Evolutionary conservation across 2,329 filamentous ascomycete genomes (phyloP), one percentile per base, ranked within the genome.

Genomic region (Colletotrichum sp.): DNA sequence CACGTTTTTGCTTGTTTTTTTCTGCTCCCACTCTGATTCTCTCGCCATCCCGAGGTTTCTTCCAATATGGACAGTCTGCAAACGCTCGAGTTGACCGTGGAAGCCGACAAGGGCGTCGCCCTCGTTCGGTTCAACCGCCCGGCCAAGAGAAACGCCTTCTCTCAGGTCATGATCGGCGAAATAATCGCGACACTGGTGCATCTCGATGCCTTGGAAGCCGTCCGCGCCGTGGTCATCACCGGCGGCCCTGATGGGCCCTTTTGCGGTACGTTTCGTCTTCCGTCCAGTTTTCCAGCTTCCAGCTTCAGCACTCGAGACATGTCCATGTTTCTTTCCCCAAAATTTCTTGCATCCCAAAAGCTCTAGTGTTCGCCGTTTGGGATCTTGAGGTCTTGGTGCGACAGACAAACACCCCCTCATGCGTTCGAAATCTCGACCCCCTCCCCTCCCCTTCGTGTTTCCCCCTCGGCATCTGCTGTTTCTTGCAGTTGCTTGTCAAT

Each of bases 81-180:
- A 7, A 77, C 75, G 22, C 64, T 78, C 63, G 55, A 69, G 25
- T 39, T 78, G 22, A 59, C 67, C 9, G 48, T 75, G 12, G 71
- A 77, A n/a, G 68, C 55, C 36, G 65, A 68, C 13, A 77, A 76
- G 64, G 72, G 69, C 34, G 72, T 73, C 32, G 75, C 75, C 30
- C 44, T 78, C 27, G 57, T 77, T 28, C 75, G 68, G 12, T 77
- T 78, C 48, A 52, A 90, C 82, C 86, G 91, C 4, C 90, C 89
- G 3, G 84, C 86, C 61, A 91, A 92, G 81, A 86, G 90, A 71
- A 93, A 92, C 84, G 90, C 91, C 12, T 87, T 92, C 73, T 91
- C 90, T 3, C 84, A 86, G 71, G 81, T 82, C 63, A 87, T 91
- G 83, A 88, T 90, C 77, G 79, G 81, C 72, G 84, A 90, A 63